A percentile compares a stretch with the other conserved stretches of the same genome.
These are phyloP conservation scores for Neurospora pannonica DNA, from an alignment of 495 filamentous ascomycete species.

Conservation along the genomic window DNA sequence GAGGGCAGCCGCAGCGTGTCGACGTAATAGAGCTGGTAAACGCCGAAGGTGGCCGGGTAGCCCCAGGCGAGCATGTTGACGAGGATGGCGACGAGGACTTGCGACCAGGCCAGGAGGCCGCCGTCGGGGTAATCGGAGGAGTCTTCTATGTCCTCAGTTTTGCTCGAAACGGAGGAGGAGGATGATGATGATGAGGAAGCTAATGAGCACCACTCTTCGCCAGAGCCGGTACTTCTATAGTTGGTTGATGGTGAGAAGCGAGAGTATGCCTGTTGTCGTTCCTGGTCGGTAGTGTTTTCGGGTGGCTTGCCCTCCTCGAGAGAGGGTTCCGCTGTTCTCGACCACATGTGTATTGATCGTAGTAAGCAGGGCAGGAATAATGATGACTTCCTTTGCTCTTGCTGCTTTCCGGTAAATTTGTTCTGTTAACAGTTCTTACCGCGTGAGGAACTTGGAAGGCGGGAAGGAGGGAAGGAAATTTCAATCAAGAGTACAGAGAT, in stretches of 20 bases:
- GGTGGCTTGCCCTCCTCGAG: not conserved
- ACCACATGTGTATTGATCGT: not conserved
- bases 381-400: not conserved
- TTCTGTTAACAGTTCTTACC: not conserved
- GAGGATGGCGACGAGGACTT: conserved; percentile 30
- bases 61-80: conserved; percentile 36
- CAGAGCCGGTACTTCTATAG: not conserved
- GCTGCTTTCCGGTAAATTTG: not conserved
- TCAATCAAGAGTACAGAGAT: not conserved
- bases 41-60: conserved; percentile 32
- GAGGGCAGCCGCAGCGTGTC: conserved; percentile 31
- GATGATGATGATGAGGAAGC: not conserved
- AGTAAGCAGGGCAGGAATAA: not conserved
- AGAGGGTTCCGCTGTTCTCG: not conserved
- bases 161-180: not conserved
- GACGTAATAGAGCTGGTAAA: conserved; percentile 39
- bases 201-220: not conserved
- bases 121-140: conserved; percentile 29
- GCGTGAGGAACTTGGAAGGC: not conserved
- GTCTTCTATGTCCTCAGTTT: conserved; percentile 1
- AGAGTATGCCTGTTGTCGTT: not conserved
- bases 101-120: conserved; percentile 31
- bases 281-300: not conserved
- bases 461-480: not conserved
- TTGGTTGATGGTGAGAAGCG: not conserved